These are phyloP conservation scores for Blumeria graminis DNA, from an alignment of 2,329 filamentous ascomycete species.

Conservation along the genomic window DNA sequence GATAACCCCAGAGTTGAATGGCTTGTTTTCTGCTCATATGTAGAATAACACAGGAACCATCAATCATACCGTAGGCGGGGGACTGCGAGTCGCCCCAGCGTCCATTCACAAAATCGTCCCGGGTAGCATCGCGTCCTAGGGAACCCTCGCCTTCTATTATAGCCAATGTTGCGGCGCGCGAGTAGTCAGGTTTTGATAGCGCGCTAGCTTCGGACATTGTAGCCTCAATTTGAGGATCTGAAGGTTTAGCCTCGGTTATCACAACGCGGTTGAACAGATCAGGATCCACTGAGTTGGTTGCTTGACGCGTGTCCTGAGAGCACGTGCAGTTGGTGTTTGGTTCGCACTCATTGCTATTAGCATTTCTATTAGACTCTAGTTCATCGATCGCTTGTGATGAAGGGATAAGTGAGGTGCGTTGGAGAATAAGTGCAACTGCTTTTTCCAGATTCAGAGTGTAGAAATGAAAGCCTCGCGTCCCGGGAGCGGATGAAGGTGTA, in stretches of 20 bases:
- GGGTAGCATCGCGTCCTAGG: constrained; percentile 80
- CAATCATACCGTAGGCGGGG: constrained; percentile 85
- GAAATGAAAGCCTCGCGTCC: constrained; percentile 73
- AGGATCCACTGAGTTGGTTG: constrained; percentile 40
- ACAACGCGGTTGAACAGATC: constrained; percentile 76
- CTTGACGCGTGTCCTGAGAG: constrained; percentile 5
- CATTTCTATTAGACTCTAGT: not conserved
- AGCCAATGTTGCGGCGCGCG: constrained; percentile 58
- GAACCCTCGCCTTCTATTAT: constrained; percentile 86
- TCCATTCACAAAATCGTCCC: constrained; percentile 96
- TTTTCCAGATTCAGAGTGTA: constrained; percentile 95
- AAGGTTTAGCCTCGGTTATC: constrained; percentile 37
- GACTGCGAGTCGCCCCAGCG: constrained; percentile 85
- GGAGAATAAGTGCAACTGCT: constrained; percentile 77
- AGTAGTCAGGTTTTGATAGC: constrained; percentile 31
- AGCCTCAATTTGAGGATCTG: constrained; percentile 41
- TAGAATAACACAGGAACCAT: constrained; percentile 91
- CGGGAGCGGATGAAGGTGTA: constrained; percentile 26
- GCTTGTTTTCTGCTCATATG: constrained; percentile 76
- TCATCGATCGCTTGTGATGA: constrained; percentile 11
- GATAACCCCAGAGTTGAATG: constrained; percentile 63
- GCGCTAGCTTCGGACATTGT: constrained; percentile 54
- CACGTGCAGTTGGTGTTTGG: constrained; percentile 23
- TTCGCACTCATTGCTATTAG: constrained; percentile 7
- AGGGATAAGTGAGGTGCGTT: constrained; percentile 65